These are phyloP conservation scores for Elongisporangium undulatum DNA, from an alignment of 352 stramenopile species.

Conservation along the genomic window DNA sequence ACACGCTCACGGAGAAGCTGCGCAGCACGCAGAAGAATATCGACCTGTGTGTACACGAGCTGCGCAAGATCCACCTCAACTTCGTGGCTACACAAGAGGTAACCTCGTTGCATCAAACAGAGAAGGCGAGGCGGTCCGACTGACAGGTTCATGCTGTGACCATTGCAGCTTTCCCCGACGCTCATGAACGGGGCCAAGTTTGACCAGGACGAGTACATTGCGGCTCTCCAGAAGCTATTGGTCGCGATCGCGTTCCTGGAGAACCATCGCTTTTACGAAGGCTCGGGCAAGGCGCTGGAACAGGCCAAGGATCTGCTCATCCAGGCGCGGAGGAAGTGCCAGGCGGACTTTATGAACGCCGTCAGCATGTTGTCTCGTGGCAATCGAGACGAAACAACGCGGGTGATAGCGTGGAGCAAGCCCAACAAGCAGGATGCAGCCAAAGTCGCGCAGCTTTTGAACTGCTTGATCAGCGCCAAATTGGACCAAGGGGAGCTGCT, in stretches of 20 bases:
- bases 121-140: neutral
- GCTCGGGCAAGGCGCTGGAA: constrained; percentile 64
- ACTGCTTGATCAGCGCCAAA: constrained; percentile 53
- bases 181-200: constrained; percentile 69
- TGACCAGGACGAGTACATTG: constrained; percentile 65
- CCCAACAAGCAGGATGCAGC: constrained; percentile 47
- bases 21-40: constrained; percentile 83
- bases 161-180: constrained; percentile 45
- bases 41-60: constrained; percentile 67
- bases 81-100: constrained; percentile 72
- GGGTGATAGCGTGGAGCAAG: constrained; percentile 30
- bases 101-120: neutral
- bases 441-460: constrained; percentile 54
- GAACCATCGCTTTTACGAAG: constrained; percentile 65
- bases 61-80: constrained; percentile 69
- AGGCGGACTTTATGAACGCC: constrained; percentile 64
- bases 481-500: constrained; percentile 48
- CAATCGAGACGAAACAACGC: constrained; percentile 20
- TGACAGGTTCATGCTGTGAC: neutral
- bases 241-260: constrained; percentile 69
- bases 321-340: constrained; percentile 61
- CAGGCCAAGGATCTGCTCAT: constrained; percentile 54
- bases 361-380: constrained; percentile 53
- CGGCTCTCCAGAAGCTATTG: constrained; percentile 59
- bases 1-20: constrained; percentile 79